Conservation (phyloP, 768 basidiomycete species). For the Russula sp. region DNA sequence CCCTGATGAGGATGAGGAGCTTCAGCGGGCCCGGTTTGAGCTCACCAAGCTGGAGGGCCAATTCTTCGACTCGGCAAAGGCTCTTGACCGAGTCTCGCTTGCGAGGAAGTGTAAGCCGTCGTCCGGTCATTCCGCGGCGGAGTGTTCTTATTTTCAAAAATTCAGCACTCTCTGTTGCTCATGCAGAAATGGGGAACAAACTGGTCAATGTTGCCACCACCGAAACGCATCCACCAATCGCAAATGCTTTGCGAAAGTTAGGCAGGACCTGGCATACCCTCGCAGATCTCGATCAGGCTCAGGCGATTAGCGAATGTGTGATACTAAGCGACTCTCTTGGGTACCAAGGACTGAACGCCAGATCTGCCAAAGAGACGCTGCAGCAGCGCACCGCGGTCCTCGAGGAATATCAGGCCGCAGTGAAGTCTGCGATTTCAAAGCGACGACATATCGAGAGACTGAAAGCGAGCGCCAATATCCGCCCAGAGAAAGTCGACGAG, state of each 20-base stretch:
- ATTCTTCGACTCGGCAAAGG: constrained; percentile 89
- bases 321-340: constrained; percentile 93
- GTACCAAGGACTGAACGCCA: constrained; percentile 95
- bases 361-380: constrained; percentile 91
- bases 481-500: constrained; percentile 80
- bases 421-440: constrained; percentile 90
- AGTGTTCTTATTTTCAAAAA: constrained; percentile 14
- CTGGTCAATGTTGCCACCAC: constrained; percentile 83
- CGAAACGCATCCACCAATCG: constrained; percentile 80
- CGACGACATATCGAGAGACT: constrained; percentile 84
- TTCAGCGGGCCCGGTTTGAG: constrained; percentile 85
- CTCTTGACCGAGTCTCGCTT: constrained; percentile 78
- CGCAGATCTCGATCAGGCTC: constrained; percentile 83
- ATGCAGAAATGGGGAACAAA: constrained; percentile 91
- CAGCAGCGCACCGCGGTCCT: constrained; percentile 83
- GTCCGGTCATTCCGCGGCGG: background rate
- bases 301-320: constrained; percentile 91
- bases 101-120: constrained; percentile 61
- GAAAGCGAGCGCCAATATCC: constrained; percentile 80
- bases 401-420: constrained; percentile 91
- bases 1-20: constrained; percentile 90
- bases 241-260: constrained; percentile 75
- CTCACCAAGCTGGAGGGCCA: constrained; percentile 86
- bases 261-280: constrained; percentile 84
- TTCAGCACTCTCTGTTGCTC: constrained; percentile 66